Evolutionary conservation across 176 grass and related monocot genomes (phyloP).

Genomic region (Phragmites australis): DNA sequence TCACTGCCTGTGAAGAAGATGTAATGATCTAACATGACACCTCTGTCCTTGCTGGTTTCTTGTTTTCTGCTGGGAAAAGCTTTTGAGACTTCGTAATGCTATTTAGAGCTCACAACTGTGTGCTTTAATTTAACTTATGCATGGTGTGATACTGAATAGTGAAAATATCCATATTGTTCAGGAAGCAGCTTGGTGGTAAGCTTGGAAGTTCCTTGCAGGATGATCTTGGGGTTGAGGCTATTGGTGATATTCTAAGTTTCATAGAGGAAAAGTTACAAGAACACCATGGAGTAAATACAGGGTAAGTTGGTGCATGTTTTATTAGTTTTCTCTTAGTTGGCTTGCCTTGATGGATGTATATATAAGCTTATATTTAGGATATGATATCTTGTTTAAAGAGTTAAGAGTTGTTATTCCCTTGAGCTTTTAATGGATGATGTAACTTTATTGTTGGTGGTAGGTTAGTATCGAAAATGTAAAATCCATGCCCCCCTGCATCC

Average conservation of each 20-base stretch:
- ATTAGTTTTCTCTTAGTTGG: constrained; percentile 21
- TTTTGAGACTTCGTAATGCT: not conserved
- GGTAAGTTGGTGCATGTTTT: constrained; percentile 49
- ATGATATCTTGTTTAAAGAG: not conserved
- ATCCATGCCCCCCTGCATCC: not conserved
- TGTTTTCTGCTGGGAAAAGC: not conserved
- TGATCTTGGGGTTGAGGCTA: constrained; percentile 73
- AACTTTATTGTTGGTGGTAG: constrained; percentile 11
- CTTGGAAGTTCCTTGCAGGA: constrained; percentile 86
- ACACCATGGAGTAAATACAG: constrained; percentile 82
- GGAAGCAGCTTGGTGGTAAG: constrained; percentile 98
- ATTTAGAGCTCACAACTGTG: not conserved
- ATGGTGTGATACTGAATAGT: constrained; percentile 25
- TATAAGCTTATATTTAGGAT: constrained; percentile 3
- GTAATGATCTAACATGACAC: constrained; percentile 45
- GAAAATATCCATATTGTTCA: constrained; percentile 40
- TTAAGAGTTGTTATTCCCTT: constrained; percentile 16
- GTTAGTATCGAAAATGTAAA: not conserved
- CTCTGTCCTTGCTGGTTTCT: constrained; percentile 15
- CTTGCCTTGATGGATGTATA: not conserved
- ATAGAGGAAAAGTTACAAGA: constrained; percentile 78
- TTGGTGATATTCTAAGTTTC: constrained; percentile 81
- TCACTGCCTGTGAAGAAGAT: constrained; percentile 90
- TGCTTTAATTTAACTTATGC: not conserved
- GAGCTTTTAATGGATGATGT: not conserved